Evolutionary conservation across 352 stramenopile genomes (phyloP).

Genomic region (Pythium graminicola): DNA sequence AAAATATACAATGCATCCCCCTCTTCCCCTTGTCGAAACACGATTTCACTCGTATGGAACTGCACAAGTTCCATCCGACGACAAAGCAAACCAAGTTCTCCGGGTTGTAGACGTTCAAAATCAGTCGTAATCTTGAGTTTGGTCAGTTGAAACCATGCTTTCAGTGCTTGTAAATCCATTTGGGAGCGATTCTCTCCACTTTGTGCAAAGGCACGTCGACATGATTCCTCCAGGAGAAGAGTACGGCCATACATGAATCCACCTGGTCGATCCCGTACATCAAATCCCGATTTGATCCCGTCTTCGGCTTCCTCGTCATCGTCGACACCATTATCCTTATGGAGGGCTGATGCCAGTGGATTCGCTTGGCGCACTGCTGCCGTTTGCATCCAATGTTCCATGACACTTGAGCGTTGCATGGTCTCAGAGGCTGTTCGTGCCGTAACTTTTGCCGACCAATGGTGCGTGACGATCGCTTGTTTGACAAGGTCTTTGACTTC

Average conservation of each 20-base stretch:
- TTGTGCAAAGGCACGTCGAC: constrained; percentile 44
- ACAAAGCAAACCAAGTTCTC: constrained; percentile 56
- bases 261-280: constrained; percentile 26
- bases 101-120: constrained; percentile 51
- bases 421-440: background rate
- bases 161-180: constrained; percentile 52
- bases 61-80: constrained; percentile 45
- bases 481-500: constrained; percentile 59
- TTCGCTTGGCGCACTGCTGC: constrained; percentile 30
- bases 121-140: constrained; percentile 73
- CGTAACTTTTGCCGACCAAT: constrained; percentile 9
- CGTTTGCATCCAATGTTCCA: constrained; percentile 54
- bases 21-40: constrained; percentile 67
- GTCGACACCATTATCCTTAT: constrained; percentile 7
- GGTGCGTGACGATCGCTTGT: constrained; percentile 32
- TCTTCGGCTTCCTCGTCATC: constrained; percentile 20
- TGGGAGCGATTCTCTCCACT: constrained; percentile 48
- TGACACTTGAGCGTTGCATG: constrained; percentile 39
- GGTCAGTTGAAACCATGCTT: constrained; percentile 66
- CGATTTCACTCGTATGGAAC: constrained; percentile 43
- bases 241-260: constrained; percentile 48
- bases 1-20: constrained; percentile 71
- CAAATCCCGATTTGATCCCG: constrained; percentile 39
- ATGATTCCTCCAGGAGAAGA: constrained; percentile 65
- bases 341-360: background rate